phyloP scores from a whole-genome alignment of 345 rosid species.

The Salix udensis region DNA sequence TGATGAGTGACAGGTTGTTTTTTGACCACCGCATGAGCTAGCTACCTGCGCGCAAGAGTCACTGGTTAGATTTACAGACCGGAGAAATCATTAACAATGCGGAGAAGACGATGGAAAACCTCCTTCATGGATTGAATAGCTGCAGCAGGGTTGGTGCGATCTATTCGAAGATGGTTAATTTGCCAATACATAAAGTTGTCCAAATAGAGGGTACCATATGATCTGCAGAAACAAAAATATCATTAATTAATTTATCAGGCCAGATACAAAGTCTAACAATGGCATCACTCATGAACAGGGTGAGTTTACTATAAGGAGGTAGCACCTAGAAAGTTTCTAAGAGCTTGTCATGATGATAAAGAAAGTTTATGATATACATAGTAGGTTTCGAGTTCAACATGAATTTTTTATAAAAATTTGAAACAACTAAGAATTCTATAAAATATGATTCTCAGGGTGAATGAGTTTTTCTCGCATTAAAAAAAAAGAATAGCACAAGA shows the following conservation, averaged over 20 bases:
- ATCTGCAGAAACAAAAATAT: constrained; percentile 27
- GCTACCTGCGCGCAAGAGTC: constrained; percentile 31
- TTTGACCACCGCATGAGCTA: constrained; percentile 26
- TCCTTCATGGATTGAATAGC: constrained; percentile 53
- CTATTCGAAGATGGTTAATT: constrained; percentile 43
- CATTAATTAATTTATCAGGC: background rate
- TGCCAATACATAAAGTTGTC: constrained; percentile 52
- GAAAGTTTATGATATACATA: no score
- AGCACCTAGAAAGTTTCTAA: background rate
- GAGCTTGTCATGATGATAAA: no score
- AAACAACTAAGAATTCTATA: no score
- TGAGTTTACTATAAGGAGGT: background rate
- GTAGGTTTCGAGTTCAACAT: no score
- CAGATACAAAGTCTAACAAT: no score
- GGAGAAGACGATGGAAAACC: constrained; percentile 12
- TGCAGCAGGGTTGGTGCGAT: constrained; percentile 44
- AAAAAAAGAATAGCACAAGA: no score
- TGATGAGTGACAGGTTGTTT: constrained; percentile 43
- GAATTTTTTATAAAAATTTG: no score
- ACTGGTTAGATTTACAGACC: background rate
- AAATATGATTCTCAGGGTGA: no score
- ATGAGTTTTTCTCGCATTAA: no score
- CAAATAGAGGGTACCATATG: constrained; percentile 53
- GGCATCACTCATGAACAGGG: background rate
- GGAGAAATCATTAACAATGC: background rate